These are phyloP conservation scores for Arthrobotrys sphaeroides DNA, from an alignment of 2,329 filamentous ascomycete genomes.

Conservation along the genomic window DNA sequence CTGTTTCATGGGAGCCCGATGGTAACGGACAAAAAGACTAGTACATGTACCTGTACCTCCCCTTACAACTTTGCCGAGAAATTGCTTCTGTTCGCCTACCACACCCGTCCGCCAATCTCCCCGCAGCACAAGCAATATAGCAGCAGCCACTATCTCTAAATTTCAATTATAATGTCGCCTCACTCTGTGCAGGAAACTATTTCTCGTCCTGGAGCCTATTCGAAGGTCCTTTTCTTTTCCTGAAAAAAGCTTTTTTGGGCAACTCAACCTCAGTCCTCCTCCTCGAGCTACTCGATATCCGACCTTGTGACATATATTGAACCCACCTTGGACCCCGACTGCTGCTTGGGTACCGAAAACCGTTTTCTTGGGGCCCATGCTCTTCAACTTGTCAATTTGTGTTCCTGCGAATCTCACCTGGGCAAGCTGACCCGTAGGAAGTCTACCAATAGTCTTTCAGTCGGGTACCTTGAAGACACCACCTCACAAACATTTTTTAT, in stretches of 20 bases:
- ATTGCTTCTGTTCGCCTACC: conserved; percentile 55
- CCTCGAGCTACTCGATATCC: conserved; percentile 22
- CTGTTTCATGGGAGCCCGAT: conserved; percentile 54
- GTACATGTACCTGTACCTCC: conserved; percentile 55
- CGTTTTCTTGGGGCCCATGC: conserved; percentile 48
- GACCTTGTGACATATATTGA: conserved; percentile 39
- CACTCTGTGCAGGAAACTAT: conserved; percentile 50
- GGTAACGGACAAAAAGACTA: conserved; percentile 54
- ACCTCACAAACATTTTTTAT: conserved; percentile 19
- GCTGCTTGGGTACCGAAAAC: conserved; percentile 31
- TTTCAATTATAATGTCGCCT: conserved; percentile 55
- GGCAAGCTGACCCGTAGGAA: conserved; percentile 48
- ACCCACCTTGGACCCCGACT: conserved; percentile 28
- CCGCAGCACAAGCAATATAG: conserved; percentile 55
- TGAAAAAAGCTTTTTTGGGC: conserved; percentile 48
- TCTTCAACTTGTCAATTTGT: conserved; percentile 45
- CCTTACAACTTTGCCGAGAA: conserved; percentile 55
- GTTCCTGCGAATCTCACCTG: conserved; percentile 47
- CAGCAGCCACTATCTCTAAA: conserved; percentile 55
- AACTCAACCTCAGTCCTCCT: conserved; percentile 41
- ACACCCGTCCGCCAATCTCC: conserved; percentile 54
- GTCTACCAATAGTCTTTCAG: conserved; percentile 53
- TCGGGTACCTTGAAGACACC: conserved; percentile 49
- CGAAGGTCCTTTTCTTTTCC: conserved; percentile 45
- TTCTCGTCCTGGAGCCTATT: conserved; percentile 52